These are phyloP conservation scores for Argentina anserina DNA, from an alignment of 306 rosid species.

Conservation along the genomic window DNA sequence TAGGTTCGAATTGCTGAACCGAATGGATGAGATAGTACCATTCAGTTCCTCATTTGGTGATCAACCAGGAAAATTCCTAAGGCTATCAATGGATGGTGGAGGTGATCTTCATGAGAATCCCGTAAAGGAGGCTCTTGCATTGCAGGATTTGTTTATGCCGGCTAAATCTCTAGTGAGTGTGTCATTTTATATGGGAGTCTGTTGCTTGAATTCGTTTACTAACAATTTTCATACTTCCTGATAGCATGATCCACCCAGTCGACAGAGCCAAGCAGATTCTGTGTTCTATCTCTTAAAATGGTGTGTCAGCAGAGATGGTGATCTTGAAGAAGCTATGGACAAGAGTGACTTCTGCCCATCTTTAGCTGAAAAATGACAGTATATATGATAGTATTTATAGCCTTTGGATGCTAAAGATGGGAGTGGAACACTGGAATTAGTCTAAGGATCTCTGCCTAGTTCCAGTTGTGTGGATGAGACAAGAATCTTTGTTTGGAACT, in stretches of 20 bases:
- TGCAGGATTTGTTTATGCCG: slow-evolving; percentile 1
- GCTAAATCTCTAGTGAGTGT: slow-evolving; percentile 2
- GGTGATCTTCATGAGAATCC: neutral
- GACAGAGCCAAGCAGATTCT: neutral
- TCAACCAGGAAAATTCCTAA: neutral
- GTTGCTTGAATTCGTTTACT: neutral
- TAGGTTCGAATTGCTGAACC: neutral
- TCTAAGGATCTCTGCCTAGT: neutral
- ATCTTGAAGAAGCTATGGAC: neutral
- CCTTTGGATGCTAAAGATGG: too few relatives aligned
- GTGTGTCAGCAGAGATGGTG: neutral
- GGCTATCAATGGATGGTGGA: slow-evolving; percentile 6
- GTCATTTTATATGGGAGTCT: neutral
- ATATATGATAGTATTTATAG: too few relatives aligned
- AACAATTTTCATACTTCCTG: neutral
- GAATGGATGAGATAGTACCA: neutral
- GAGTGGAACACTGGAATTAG: too few relatives aligned
- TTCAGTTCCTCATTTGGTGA: neutral
- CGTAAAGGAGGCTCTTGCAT: neutral
- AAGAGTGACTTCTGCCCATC: too few relatives aligned
- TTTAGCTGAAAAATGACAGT: too few relatives aligned
- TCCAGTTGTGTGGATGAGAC: neutral
- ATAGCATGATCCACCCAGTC: neutral
- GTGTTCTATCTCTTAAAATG: neutral
- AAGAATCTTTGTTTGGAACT: neutral